These are phyloP conservation scores for Lentinula aciculospora DNA, from an alignment of 768 basidiomycete species.

Conservation along the genomic window DNA sequence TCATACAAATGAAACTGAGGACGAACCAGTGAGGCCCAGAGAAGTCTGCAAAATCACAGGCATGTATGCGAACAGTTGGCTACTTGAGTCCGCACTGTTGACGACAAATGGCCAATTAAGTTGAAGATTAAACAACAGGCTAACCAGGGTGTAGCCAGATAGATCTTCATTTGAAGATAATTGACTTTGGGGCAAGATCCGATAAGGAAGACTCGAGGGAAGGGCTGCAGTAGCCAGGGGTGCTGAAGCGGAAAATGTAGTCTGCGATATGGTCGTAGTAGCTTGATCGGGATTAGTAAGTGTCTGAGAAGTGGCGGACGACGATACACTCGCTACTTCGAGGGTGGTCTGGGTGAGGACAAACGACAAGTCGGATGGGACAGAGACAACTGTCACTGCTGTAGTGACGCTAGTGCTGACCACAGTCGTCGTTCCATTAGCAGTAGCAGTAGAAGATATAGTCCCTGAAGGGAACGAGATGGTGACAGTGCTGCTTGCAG, in stretches of 20 bases:
- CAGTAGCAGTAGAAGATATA: neutral
- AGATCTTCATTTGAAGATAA: slow-evolving; percentile 18
- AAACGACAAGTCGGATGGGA: slow-evolving; percentile 38
- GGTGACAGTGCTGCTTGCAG: neutral
- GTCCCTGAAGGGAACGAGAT: slow-evolving; percentile 1
- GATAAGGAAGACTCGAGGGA: slow-evolving; percentile 53
- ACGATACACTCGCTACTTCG: slow-evolving; percentile 28
- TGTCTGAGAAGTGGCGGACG: slow-evolving; percentile 16
- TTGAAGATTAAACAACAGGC: slow-evolving; percentile 50
- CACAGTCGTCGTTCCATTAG: slow-evolving; percentile 3
- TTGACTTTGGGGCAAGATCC: slow-evolving; percentile 43
- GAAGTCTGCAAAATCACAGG: slow-evolving; percentile 38
- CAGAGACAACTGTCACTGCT: slow-evolving; percentile 18
- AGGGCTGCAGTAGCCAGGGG: slow-evolving; percentile 27
- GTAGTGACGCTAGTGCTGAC: slow-evolving; percentile 9
- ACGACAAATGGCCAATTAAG: slow-evolving; percentile 74
- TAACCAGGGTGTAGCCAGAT: slow-evolving; percentile 45
- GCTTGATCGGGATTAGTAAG: slow-evolving; percentile 40
- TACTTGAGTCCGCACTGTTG: slow-evolving; percentile 45
- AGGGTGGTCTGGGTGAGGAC: slow-evolving; percentile 38
- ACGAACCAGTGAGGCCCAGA: slow-evolving; percentile 25
- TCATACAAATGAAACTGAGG: neutral
- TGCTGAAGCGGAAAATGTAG: slow-evolving; percentile 13
- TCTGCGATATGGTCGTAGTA: slow-evolving; percentile 27
- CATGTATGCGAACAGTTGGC: slow-evolving; percentile 74